phyloP scores from a whole-genome alignment of 108 stramenopile genomes.

The Skeletonema menzelii region DNA sequence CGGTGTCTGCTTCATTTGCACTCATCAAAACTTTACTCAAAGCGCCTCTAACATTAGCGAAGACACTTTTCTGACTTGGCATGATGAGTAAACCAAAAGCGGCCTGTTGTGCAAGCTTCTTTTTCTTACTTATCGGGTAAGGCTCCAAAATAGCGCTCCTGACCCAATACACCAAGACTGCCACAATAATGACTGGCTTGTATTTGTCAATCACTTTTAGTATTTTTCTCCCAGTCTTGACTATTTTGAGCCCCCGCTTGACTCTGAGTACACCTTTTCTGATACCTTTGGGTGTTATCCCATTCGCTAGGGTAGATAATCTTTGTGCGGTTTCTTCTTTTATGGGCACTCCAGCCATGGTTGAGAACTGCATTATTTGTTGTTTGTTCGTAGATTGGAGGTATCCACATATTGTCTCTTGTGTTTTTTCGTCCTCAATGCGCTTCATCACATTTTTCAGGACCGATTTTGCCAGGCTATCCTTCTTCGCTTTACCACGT shows the following conservation, averaged over 20 bases:
- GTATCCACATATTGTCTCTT: conserved; percentile 61
- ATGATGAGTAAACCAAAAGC: conserved; percentile 32
- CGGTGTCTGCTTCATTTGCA: conserved; percentile 39
- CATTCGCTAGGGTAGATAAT: conserved; percentile 53
- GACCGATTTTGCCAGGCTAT: conserved; percentile 65
- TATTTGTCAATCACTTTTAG: conserved; percentile 64
- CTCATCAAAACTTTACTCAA: conserved; percentile 54
- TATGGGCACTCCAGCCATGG: conserved; percentile 71
- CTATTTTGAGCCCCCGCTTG: conserved; percentile 48
- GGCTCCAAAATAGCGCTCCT: conserved; percentile 66
- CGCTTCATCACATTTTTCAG: conserved; percentile 58
- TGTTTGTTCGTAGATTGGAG: conserved; percentile 54
- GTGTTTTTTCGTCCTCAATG: conserved; percentile 71
- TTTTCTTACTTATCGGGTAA: conserved; percentile 40
- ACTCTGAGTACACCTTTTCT: conserved; percentile 46
- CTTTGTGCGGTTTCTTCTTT: conserved; percentile 43
- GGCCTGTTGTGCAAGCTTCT: conserved; percentile 22
- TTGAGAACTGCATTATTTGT: conserved; percentile 58
- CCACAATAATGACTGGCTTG: conserved; percentile 56
- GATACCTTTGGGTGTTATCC: conserved; percentile 63
- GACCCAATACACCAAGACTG: conserved; percentile 59
- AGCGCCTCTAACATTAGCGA: conserved; percentile 21
- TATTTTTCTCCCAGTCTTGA: conserved; percentile 56
- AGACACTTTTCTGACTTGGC: conserved; percentile 47
- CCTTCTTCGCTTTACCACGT: conserved; percentile 19